phyloP scores from a whole-genome alignment of 2,329 filamentous ascomycete genomes.

The Cucurbitaria berberidis region DNA sequence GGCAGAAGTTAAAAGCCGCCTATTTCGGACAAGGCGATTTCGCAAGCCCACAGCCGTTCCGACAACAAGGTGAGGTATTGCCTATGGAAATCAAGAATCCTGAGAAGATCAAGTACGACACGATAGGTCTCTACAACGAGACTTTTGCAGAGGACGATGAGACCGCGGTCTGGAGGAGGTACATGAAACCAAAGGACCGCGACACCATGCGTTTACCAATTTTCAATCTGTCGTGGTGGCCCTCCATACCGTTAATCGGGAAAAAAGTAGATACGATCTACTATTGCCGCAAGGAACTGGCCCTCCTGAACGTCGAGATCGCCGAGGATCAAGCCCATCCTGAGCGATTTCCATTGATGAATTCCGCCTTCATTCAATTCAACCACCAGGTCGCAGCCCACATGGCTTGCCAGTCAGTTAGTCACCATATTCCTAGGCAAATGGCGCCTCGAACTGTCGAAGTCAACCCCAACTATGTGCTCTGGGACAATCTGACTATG shows the following conservation, averaged over 20 bases:
- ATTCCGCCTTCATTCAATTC: conserved; percentile 97
- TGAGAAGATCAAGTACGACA: conserved; percentile 40
- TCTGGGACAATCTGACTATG: conserved; percentile 98
- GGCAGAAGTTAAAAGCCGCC: conserved; percentile 34
- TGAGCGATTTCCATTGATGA: conserved; percentile 89
- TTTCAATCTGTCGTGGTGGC: conserved; percentile 68
- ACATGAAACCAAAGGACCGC: conserved; percentile 79
- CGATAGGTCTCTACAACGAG: conserved; percentile 39
- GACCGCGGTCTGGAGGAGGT: conserved; percentile 75
- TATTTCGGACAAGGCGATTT: conserved; percentile 36
- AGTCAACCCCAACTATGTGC: conserved; percentile 87
- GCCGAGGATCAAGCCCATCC: conserved; percentile 85
- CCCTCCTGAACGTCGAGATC: conserved; percentile 88
- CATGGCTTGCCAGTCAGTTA: conserved; percentile 94
- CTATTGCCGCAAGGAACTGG: conserved; percentile 84
- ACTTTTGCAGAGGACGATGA: conserved; percentile 39
- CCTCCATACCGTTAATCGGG: conserved; percentile 76
- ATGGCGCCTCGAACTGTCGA: conserved; percentile 95
- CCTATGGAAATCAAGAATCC: conserved; percentile 37
- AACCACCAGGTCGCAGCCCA: conserved; percentile 97
- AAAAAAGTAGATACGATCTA: conserved; percentile 96
- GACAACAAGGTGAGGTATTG: conserved; percentile 46
- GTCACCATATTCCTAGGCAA: conserved; percentile 87
- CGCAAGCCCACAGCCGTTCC: conserved; percentile 54
- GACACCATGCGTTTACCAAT: conserved; percentile 80